These are phyloP conservation scores for Nematocida ausubeli DNA, from an alignment of 371 early-diverging fungal species.

Conservation along the genomic window DNA sequence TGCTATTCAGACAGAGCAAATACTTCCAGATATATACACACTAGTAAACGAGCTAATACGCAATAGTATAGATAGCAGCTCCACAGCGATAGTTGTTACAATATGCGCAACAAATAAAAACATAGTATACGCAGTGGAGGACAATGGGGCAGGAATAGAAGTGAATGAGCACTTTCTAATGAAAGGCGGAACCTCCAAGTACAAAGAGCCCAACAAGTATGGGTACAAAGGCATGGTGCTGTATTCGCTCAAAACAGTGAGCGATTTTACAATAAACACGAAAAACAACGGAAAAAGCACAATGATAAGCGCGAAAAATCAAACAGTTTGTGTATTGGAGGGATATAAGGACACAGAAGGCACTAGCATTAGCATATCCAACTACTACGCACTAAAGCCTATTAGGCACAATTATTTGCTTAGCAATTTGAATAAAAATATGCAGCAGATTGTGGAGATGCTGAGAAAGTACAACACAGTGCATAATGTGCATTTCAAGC, in stretches of 20 bases:
- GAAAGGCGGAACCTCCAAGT: conserved; percentile 46
- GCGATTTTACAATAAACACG: conserved; percentile 18
- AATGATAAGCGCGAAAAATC: neutral
- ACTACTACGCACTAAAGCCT: conserved; percentile 78
- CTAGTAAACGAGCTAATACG: conserved; percentile 90
- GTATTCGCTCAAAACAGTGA: neutral
- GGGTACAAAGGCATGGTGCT: conserved; percentile 42
- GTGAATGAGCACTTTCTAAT: conserved; percentile 70
- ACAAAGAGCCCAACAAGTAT: neutral
- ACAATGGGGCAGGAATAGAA: conserved; percentile 90
- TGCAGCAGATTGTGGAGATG: conserved; percentile 73
- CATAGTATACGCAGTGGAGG: conserved; percentile 74
- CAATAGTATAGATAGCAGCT: conserved; percentile 86
- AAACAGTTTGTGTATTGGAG: neutral
- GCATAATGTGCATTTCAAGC: conserved; percentile 52
- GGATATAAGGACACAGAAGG: conserved; percentile 69
- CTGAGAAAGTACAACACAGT: conserved; percentile 74
- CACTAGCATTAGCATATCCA: conserved; percentile 74
- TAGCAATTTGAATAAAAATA: conserved; percentile 75
- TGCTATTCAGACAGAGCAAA: conserved; percentile 15
- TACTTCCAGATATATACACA: conserved; percentile 22
- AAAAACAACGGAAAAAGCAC: neutral
- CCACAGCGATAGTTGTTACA: conserved; percentile 76
- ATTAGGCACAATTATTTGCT: conserved; percentile 74
- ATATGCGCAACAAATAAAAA: conserved; percentile 75